These are phyloP conservation scores for Aspergillus sp. DNA, from an alignment of 2,329 filamentous ascomycete species.

Conservation along the genomic window DNA sequence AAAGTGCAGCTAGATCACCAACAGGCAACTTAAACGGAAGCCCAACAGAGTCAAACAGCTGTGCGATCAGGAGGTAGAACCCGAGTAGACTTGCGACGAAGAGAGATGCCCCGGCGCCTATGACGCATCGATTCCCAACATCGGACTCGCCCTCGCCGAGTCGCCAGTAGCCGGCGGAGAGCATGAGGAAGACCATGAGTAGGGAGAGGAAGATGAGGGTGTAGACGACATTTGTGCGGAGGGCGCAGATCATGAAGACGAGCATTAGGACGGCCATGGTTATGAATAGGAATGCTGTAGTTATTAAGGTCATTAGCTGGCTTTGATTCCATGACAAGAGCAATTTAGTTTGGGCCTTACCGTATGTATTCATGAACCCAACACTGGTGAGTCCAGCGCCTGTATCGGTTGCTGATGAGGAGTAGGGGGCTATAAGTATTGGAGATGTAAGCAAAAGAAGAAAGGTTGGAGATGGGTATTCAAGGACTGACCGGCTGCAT, in stretches of 20 bases:
- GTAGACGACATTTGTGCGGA: conserved; percentile 72
- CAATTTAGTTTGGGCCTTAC: conserved; percentile 1
- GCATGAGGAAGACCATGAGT: conserved; percentile 57
- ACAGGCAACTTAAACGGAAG: conserved; percentile 54
- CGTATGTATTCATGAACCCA: conserved; percentile 26
- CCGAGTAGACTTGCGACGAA: conserved; percentile 51
- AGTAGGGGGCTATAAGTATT: conserved; percentile 21
- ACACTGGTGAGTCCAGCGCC: conserved; percentile 22
- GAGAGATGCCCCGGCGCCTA: conserved; percentile 47
- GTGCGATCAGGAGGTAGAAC: conserved; percentile 56
- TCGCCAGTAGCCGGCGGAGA: conserved; percentile 63
- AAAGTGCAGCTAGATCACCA: conserved; percentile 26
- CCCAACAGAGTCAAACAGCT: conserved; percentile 54
- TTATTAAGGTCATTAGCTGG: no score
- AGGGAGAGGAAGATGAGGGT: conserved; percentile 67
- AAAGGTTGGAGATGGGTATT: neutral
- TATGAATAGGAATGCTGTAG: conserved; percentile 58
- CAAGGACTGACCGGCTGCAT: conserved; percentile 47
- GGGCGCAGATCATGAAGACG: conserved; percentile 66
- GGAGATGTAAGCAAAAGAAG: neutral
- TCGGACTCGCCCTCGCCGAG: conserved; percentile 43
- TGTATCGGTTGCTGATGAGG: conserved; percentile 26
- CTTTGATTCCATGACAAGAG: neutral
- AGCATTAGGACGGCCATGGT: conserved; percentile 67
- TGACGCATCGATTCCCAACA: neutral